Conservation (phyloP, 352 stramenopile genomes). For the Aphanomyces stellatus region DNA sequence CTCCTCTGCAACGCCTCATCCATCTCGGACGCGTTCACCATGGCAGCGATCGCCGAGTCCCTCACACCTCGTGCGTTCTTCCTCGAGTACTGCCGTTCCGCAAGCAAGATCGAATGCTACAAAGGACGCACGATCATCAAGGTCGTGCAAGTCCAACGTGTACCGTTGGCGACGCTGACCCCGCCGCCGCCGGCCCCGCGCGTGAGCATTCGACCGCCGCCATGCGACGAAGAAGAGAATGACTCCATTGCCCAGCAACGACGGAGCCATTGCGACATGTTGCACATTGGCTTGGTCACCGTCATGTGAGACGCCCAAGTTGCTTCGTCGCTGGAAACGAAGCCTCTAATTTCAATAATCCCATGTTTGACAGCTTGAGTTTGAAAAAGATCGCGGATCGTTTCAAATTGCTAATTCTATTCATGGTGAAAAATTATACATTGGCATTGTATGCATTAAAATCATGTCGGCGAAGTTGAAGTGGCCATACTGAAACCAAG, state of each 20-base stretch:
- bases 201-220: neutral
- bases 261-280: no score
- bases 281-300: neutral
- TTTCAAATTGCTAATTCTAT: no score
- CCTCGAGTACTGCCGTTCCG: conserved; percentile 11
- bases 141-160: conserved; percentile 16
- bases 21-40: neutral
- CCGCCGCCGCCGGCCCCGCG: neutral
- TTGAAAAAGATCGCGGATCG: no score
- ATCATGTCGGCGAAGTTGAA: neutral
- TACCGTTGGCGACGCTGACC: neutral
- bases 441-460: neutral
- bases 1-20: neutral
- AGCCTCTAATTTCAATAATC: neutral
- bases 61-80: conserved; percentile 9
- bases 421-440: no score
- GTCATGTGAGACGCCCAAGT: neutral
- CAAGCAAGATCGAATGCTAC: conserved; percentile 21
- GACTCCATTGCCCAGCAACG: neutral
- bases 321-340: neutral
- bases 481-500: neutral
- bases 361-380: neutral
- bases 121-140: conserved; percentile 18
- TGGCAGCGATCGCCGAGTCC: neutral
- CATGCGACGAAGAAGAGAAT: neutral